phyloP scores from a whole-genome alignment of 2,329 filamentous ascomycete genomes.

The Fusarium sp. region DNA sequence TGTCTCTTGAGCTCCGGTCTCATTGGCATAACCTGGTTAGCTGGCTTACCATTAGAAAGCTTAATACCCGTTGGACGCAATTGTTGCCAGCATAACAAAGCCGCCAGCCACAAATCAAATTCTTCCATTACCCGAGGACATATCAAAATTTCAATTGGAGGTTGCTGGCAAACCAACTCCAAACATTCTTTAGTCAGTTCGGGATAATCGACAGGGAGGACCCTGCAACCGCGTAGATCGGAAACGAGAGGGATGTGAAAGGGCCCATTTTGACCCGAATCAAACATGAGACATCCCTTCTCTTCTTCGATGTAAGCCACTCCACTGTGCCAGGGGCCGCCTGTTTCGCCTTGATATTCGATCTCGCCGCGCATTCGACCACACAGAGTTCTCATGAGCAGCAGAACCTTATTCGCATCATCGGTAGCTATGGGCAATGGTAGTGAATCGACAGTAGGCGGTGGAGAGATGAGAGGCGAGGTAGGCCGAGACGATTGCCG shows the following conservation, averaged over 20 bases:
- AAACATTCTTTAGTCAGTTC: conserved; percentile 61
- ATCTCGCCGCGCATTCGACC: conserved; percentile 84
- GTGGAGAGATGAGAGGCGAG: conserved; percentile 65
- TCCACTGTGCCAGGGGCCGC: conserved; percentile 74
- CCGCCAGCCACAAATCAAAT: conserved; percentile 83
- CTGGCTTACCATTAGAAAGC: conserved; percentile 57
- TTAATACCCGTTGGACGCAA: conserved; percentile 70
- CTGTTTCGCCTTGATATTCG: conserved; percentile 73
- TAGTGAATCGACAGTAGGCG: conserved; percentile 69
- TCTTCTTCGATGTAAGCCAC: conserved; percentile 83
- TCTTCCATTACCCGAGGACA: conserved; percentile 73
- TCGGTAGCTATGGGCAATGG: conserved; percentile 69
- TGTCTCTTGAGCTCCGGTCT: conserved; percentile 59
- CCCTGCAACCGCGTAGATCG: conserved; percentile 78
- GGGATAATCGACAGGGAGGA: conserved; percentile 65
- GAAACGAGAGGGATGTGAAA: conserved; percentile 75
- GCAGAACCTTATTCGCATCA: conserved; percentile 77
- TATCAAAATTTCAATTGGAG: conserved; percentile 70
- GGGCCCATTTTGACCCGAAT: conserved; percentile 73
- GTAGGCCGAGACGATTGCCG: conserved; percentile 66
- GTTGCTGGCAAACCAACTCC: conserved; percentile 64
- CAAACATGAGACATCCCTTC: conserved; percentile 78
- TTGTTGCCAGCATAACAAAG: conserved; percentile 84
- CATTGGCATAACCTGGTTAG: conserved; percentile 49
- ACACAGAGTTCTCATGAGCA: conserved; percentile 80